phyloP scores from a whole-genome alignment of 1,139 yeast genomes.

The Hansenula lynferdii region DNA sequence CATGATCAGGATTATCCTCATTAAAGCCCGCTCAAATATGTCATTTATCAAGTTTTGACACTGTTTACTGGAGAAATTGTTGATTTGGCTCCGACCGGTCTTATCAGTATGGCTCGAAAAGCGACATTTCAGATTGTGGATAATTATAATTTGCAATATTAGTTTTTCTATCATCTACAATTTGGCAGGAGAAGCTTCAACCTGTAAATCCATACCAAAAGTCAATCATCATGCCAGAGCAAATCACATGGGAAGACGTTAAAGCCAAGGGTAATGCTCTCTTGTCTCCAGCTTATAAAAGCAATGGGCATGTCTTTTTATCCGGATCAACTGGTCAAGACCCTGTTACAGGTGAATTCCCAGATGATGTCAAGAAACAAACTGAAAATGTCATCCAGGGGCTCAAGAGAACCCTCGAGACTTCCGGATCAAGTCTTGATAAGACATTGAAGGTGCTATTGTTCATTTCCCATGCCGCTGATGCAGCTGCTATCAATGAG shows the following conservation, averaged over 20 bases:
- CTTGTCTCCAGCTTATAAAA: slow-evolving; percentile 43
- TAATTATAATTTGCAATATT: too few relatives aligned
- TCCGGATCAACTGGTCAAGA: slow-evolving; percentile 39
- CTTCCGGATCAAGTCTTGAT: slow-evolving; percentile 45
- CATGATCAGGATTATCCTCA: too few relatives aligned
- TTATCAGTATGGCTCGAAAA: too few relatives aligned
- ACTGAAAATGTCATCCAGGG: slow-evolving; percentile 40
- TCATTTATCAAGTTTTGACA: too few relatives aligned
- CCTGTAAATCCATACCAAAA: background rate
- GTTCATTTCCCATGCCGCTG: slow-evolving; percentile 42
- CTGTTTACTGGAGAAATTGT: too few relatives aligned
- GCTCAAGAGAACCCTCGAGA: slow-evolving; percentile 38
- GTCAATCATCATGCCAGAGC: slow-evolving; percentile 15
- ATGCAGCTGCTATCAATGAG: slow-evolving; percentile 40
- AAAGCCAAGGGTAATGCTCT: slow-evolving; percentile 25
- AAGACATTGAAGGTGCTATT: slow-evolving; percentile 48
- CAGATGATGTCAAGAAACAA: slow-evolving; percentile 39
- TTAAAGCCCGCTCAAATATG: too few relatives aligned
- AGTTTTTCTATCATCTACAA: too few relatives aligned
- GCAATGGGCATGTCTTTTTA: slow-evolving; percentile 48
- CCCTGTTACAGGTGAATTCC: slow-evolving; percentile 33
- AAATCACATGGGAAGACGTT: slow-evolving; percentile 27
- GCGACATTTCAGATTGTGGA: too few relatives aligned
- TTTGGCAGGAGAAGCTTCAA: too few relatives aligned
- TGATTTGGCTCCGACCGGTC: too few relatives aligned